Evolutionary conservation across 1,139 yeast genomes (phyloP).

Genomic region (Candida neerlandica): DNA sequence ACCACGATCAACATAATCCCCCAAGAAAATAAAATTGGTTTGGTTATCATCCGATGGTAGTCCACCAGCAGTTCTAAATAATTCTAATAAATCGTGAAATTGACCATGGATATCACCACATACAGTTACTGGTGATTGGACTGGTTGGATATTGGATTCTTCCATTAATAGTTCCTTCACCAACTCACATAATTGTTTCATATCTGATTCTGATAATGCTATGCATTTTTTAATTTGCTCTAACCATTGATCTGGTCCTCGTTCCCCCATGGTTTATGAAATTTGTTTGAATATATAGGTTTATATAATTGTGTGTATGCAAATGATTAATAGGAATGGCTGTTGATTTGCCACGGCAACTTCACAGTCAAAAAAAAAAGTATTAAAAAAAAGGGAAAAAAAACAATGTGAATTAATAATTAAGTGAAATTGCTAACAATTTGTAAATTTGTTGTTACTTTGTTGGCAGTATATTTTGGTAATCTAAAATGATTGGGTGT

Average conservation of each 20-base stretch:
- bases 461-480: no score
- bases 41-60: constrained; percentile 60
- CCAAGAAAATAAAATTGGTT: constrained; percentile 76
- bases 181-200: constrained; percentile 94
- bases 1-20: constrained; percentile 97
- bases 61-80: constrained; percentile 91
- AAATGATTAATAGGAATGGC: not conserved
- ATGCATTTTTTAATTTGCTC: constrained; percentile 91
- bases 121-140: constrained; percentile 94
- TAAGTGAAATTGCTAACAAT: no score
- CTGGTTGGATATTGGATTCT: constrained; percentile 94
- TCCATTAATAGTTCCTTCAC: constrained; percentile 78
- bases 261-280: constrained; percentile 54
- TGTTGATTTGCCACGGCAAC: constrained; percentile 5
- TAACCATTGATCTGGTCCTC: constrained; percentile 96
- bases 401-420: not conserved
- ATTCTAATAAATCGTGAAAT: constrained; percentile 89
- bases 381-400: not conserved
- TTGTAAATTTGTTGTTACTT: no score
- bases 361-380: not conserved
- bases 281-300: not conserved
- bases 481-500: no score
- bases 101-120: constrained; percentile 99
- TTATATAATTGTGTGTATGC: not conserved
- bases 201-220: constrained; percentile 86